Evolutionary conservation across 164 flowering plant genomes (phyloP).

Genomic region (Brasenia schreberi): DNA sequence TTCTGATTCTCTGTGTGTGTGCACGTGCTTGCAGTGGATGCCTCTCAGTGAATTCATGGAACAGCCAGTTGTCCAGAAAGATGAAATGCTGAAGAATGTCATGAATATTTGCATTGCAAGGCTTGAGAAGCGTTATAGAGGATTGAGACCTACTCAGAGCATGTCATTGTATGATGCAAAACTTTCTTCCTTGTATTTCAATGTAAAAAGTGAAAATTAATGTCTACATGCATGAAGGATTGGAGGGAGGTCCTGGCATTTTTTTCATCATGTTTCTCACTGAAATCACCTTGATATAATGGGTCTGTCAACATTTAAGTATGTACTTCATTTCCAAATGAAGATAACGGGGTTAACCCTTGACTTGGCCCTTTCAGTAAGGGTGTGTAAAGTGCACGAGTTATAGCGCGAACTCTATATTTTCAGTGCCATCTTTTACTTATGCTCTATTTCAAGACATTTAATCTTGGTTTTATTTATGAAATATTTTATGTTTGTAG

Average conservation of each 20-base stretch:
- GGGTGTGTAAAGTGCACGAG: too few relatives aligned
- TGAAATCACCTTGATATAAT: not conserved
- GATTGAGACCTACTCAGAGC: conserved; percentile 42
- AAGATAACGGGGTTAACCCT: too few relatives aligned
- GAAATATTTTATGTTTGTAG: too few relatives aligned
- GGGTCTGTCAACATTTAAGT: too few relatives aligned
- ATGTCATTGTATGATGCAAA: conserved; percentile 65
- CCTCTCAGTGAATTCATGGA: conserved; percentile 58
- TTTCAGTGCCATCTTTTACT: too few relatives aligned
- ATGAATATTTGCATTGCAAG: conserved; percentile 61
- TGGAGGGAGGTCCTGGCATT: not conserved
- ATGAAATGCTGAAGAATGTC: conserved; percentile 66
- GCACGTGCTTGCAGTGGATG: conserved; percentile 65
- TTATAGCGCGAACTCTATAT: too few relatives aligned
- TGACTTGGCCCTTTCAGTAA: too few relatives aligned
- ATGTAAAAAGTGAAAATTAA: conserved; percentile 10
- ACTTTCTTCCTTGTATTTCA: conserved; percentile 58
- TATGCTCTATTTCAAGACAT: too few relatives aligned
- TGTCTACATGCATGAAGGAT: not conserved
- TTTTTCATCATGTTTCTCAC: not conserved
- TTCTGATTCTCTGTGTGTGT: not conserved
- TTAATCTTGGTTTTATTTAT: too few relatives aligned
- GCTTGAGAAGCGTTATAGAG: conserved; percentile 52
- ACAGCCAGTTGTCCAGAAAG: conserved; percentile 51
- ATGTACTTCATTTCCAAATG: too few relatives aligned